phyloP scores from a whole-genome alignment of 345 rosid species.

The Gossypium ekmanianum region DNA sequence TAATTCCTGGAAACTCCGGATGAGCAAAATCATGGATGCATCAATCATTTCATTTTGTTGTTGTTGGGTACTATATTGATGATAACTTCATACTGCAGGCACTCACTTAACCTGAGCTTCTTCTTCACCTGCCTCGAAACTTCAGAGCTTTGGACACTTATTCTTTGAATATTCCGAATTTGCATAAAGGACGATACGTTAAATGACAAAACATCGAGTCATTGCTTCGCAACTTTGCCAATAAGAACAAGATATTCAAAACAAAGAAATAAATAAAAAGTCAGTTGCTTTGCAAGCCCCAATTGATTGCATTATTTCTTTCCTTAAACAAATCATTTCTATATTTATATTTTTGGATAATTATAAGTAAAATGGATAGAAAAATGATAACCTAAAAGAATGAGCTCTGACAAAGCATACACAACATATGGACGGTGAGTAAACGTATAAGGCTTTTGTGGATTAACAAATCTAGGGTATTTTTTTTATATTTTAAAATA shows the following conservation, averaged over 20 bases:
- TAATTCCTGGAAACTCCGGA: neutral
- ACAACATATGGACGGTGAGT: too few relatives aligned
- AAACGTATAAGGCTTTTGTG: too few relatives aligned
- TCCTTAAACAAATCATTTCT: neutral
- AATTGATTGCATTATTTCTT: neutral
- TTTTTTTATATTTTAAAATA: too few relatives aligned
- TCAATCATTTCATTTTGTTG: too few relatives aligned
- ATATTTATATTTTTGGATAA: neutral
- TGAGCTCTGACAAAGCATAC: too few relatives aligned
- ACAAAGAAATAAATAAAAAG: neutral
- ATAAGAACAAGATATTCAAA: neutral
- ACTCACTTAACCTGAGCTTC: neutral
- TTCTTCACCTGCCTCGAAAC: neutral
- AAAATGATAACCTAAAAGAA: too few relatives aligned
- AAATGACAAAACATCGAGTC: neutral
- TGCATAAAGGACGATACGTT: too few relatives aligned
- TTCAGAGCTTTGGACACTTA: neutral
- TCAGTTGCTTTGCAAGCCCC: neutral
- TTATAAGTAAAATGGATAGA: too few relatives aligned
- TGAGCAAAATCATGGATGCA: too few relatives aligned
- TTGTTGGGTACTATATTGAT: too few relatives aligned
- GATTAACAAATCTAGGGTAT: too few relatives aligned
- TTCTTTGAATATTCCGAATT: neutral
- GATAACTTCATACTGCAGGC: neutral
- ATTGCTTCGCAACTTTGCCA: too few relatives aligned